phyloP scores from a whole-genome alignment of 148 eudicot species.

The Simmondsia chinensis region DNA sequence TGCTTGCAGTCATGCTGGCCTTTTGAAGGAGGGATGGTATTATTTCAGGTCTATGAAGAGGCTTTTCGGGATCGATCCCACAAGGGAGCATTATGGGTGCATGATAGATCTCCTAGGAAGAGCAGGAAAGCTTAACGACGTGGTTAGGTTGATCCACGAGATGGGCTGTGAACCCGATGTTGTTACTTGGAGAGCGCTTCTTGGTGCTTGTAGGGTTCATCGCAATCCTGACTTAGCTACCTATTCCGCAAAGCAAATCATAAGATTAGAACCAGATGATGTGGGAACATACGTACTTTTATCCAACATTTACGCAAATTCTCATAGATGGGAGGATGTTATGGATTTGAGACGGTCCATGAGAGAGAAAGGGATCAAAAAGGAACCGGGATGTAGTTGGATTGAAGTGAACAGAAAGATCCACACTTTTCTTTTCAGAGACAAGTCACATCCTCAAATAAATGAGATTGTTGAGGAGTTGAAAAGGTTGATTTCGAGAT shows the following conservation, averaged over 20 bases:
- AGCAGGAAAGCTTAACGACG: constrained; percentile 37
- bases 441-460: constrained; percentile 30
- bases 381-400: constrained; percentile 50
- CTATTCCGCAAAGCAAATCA: constrained; percentile 27
- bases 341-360: constrained; percentile 24
- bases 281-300: constrained; percentile 25
- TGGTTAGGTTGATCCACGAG: constrained; percentile 23
- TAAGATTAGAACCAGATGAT: constrained; percentile 31
- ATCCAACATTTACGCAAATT: constrained; percentile 32
- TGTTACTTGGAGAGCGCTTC: constrained; percentile 37
- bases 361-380: constrained; percentile 27
- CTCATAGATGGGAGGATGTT: constrained; percentile 44
- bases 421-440: constrained; percentile 27
- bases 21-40: constrained; percentile 27
- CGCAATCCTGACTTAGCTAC: constrained; percentile 23
- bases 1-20: constrained; percentile 48
- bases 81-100: constrained; percentile 41
- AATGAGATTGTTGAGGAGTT: constrained; percentile 19
- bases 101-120: constrained; percentile 46
- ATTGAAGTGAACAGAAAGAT: constrained; percentile 37
- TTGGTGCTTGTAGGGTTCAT: constrained; percentile 34
- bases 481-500: constrained; percentile 18
- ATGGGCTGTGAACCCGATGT: constrained; percentile 32
- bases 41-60: constrained; percentile 36
- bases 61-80: constrained; percentile 25